phyloP scores from a whole-genome alignment of 768 basidiomycete species.

The Leucosporidium scottii region DNA sequence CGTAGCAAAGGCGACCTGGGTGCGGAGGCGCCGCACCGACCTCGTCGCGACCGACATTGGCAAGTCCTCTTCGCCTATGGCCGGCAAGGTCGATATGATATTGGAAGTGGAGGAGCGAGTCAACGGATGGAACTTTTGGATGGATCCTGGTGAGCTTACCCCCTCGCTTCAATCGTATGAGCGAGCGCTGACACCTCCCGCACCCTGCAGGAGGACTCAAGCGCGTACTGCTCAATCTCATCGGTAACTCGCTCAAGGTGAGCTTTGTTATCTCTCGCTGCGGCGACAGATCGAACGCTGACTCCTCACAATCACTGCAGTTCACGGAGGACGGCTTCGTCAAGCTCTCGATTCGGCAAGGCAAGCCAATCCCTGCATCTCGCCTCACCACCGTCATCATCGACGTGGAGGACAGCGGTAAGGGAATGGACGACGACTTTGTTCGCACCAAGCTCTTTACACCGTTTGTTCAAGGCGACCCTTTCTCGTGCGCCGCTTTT shows the following conservation, averaged over 20 bases:
- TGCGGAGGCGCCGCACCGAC: constrained; percentile 17
- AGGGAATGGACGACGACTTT: constrained; percentile 21
- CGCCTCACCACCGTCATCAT: background rate
- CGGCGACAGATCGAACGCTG: too few species aligned
- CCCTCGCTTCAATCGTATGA: too few species aligned
- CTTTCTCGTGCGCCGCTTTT: constrained; percentile 1
- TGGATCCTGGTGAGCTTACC: background rate
- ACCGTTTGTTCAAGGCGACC: constrained; percentile 37
- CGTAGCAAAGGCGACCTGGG: constrained; percentile 16
- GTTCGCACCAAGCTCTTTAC: constrained; percentile 33
- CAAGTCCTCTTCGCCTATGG: background rate
- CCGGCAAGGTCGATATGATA: constrained; percentile 11
- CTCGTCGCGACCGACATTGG: constrained; percentile 3
- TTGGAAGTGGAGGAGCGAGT: constrained; percentile 17
- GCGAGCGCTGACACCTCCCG: too few species aligned
- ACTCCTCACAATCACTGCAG: background rate
- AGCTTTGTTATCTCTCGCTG: background rate
- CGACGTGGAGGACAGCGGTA: background rate
- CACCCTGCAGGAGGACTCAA: background rate
- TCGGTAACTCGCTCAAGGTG: constrained; percentile 36
- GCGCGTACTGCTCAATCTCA: constrained; percentile 31
- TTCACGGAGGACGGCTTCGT: constrained; percentile 27
- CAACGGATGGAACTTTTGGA: constrained; percentile 11
- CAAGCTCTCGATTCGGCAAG: constrained; percentile 16
- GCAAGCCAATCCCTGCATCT: background rate